Base-by-base conservation (phyloP, 2,329 filamentous ascomycete species). In the Cladosporium sp. region DNA sequence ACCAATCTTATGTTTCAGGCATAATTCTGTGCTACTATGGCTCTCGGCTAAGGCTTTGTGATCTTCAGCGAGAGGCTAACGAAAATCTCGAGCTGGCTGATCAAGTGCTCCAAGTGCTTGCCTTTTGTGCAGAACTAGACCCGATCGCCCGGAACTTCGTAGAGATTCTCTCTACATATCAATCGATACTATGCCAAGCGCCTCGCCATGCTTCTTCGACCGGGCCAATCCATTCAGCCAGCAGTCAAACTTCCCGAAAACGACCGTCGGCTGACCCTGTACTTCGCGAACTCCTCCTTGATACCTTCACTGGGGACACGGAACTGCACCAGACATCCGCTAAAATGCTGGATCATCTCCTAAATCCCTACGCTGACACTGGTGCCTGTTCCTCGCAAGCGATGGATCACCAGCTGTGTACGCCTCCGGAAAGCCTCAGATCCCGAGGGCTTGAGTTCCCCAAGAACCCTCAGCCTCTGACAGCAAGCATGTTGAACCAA, bases 1-100 rank as follows among this genome's bases (percentile, higher is more conserved):
- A 50, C 13, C 48, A 50, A 38, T 31, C 48, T 13, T 50, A 50
- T 10, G 48, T 50, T n/a, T 50, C 48, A 4, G 48, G 40, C 18
- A 43, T 50, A 31, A 50, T 50, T 18, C 18, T 50, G 11, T 13
- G 37, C 9, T 50, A 50, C n/a, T 18, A 43, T 28, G 40, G 40
- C 1, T 22, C 33, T 9, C 48, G 43, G 8, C 13, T 50, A 9
- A 8, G 40, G 3, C 16, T 43, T 4, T 31, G 38, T 11, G 48
- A 38, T 8, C 16, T 19, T n/a, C 3, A 40, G 4, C 31, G 37
- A 3, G 37, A 37, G n/a, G 35, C 5, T 32, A 18, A 7, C 14
- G n/a, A 11, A 10, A 50, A 14, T 28, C 16, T 43, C 11, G 48
- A 50, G 10, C 6, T 43, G 13, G 48, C 48, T 1, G 18, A 34